Evolutionary conservation across 306 rosid species (phyloP).

Genomic region (Luffa aegyptiaca): DNA sequence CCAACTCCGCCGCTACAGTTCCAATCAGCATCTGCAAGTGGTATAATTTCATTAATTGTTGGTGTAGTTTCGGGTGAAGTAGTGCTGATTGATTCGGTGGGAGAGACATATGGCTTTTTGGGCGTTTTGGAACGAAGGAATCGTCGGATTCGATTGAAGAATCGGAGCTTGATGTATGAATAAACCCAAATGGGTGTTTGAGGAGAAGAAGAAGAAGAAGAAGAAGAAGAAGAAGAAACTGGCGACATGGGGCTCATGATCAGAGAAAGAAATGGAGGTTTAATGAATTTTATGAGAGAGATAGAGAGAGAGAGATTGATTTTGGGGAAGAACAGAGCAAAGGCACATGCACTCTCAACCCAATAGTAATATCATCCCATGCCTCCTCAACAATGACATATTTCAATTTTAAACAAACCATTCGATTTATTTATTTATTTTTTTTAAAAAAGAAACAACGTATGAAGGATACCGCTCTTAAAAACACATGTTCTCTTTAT

Average conservation of each 20-base stretch:
- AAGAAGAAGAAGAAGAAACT: constrained; percentile 11
- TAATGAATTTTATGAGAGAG: neutral
- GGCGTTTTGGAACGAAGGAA: constrained; percentile 52
- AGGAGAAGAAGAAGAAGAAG: constrained; percentile 32
- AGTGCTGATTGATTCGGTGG: constrained; percentile 17
- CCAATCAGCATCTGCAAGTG: constrained; percentile 18
- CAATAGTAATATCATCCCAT: constrained; percentile 13
- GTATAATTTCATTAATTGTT: neutral
- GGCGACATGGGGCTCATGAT: constrained; percentile 29
- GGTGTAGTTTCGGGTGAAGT: constrained; percentile 4
- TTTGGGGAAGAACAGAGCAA: neutral
- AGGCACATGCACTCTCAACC: neutral
- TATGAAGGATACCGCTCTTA: neutral
- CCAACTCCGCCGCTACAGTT: neutral
- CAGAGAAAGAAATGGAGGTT: constrained; percentile 5
- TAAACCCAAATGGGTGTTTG: constrained; percentile 40
- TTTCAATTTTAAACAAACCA: neutral
- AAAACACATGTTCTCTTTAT: neutral
- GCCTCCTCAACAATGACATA: constrained; percentile 5
- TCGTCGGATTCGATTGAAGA: constrained; percentile 55
- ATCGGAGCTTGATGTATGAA: constrained; percentile 53
- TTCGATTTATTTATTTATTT: neutral
- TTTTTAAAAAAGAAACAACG: neutral
- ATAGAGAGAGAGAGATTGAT: neutral
- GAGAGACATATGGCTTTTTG: constrained; percentile 28